Percentiles rank a stretch among this genome's conserved stretches.
Conservation (phyloP, 306 rosid species). For the Rosa persica region DNA sequence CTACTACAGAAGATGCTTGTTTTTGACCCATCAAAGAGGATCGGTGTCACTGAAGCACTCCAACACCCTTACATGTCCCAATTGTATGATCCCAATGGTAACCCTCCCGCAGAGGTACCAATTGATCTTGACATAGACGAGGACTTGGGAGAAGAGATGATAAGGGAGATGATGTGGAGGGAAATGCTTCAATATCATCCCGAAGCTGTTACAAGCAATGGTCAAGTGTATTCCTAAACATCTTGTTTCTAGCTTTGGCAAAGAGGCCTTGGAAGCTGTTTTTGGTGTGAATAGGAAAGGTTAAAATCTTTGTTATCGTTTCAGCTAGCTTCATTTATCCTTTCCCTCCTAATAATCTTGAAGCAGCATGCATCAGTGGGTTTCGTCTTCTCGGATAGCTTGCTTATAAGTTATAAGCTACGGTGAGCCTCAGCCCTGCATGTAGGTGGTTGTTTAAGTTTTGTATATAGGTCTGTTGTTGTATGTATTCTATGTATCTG, state of each 20-base stretch:
- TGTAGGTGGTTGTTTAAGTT: conserved; percentile 21
- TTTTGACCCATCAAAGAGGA: conserved; percentile 92
- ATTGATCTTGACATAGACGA: conserved; percentile 90
- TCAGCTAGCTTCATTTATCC: conserved; percentile 20
- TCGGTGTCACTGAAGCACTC: conserved; percentile 75
- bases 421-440: conserved; percentile 36
- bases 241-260: neutral
- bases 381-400: neutral
- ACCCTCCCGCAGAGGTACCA: conserved; percentile 80
- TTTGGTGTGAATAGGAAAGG: conserved; percentile 41
- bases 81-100: conserved; percentile 66
- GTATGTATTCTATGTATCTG: conserved; percentile 37
- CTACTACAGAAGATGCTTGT: conserved; percentile 87
- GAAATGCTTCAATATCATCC: conserved; percentile 95
- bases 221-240: conserved; percentile 40
- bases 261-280: conserved; percentile 34
- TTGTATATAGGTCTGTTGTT: conserved; percentile 49
- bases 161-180: conserved; percentile 96
- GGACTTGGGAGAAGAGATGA: conserved; percentile 87
- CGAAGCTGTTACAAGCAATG: conserved; percentile 40
- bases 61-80: conserved; percentile 91
- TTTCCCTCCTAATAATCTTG: conserved; percentile 22
- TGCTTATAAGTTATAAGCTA: conserved; percentile 19
- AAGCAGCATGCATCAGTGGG: conserved; percentile 30
- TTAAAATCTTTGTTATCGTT: conserved; percentile 7